Base-by-base conservation (phyloP, 805 yeast genomes). In the Starmera pachycereana region DNA sequence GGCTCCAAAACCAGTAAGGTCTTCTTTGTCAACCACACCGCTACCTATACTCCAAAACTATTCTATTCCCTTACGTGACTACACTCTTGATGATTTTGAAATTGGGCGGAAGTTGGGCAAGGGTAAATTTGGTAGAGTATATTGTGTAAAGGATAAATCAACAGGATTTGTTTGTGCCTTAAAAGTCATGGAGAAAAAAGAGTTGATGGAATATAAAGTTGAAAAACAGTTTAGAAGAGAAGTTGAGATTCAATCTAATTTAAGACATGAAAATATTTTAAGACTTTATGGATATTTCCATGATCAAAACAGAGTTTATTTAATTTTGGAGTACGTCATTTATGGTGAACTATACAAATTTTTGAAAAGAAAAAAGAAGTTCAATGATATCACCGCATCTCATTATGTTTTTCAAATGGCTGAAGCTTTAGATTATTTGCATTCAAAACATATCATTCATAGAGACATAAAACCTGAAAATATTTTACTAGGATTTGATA, bases 391-490 rank as follows among this genome's bases (percentile, higher is more conserved):
- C 11, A 65, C 74, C 9, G 95, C 96, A 1, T 79, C 92, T 1
- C 71, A 76, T 53, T 90, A 84, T 59, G 78, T 87, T 7, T 78
- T 66, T 46, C 97, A 92, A 57, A 82, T 88, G 60, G 81, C 96
- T 0, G 70, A 72, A 33, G 96, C 95, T 0, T 69, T 90, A 36
- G 60, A 68, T 9, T 85, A 88, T 53, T 65, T 92, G 47, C 97
- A 90, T 59, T 63, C 72, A 30, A 84, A 81, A 51, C 76, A 81
- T 47, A 78, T 92, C 35, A 83, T 90, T 25, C 98, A 90, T 55
- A 71, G 97, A 44, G 98, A 90, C 56, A 76, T 90, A 47, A 90
- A 90, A 59, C 97, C 97, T 0, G 97, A 92, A 56, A 90, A 90
- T 52, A 83, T 90, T 37, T 62, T 90, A 34, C 64, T 90, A 10